Base-by-base conservation (phyloP, 257 asterid genomes). In the Gentiana macrophylla region DNA sequence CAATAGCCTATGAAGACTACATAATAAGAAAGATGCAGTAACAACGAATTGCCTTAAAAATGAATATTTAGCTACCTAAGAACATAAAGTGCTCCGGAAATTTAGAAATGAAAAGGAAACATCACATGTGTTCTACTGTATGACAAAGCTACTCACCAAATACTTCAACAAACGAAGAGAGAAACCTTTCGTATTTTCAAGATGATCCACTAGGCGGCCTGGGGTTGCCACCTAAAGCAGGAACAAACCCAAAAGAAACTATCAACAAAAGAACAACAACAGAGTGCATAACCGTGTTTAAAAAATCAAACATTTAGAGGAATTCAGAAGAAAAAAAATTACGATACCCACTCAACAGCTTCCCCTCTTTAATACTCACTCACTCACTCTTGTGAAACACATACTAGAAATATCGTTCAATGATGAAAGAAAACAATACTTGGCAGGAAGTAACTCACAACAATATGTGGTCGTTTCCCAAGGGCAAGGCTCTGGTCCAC, bases 171-270 rank as follows among this genome's bases (percentile, higher is more conserved):
- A 62, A 45, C 88, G 92, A 47, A 91, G 77, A 52, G 94, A 81
- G 81, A 91, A 87, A 37, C 96, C 95, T 68, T 83, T 87, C 33
- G 98, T 91, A 50, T 84, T 84, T 55, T 96, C 67, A 43, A 91
- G 94, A 79, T 91, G 98, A 79, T 91, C 95, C 34, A 84, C 61
- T 52, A 91, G 86, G 49, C 95, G 96, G 4, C 96, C 98, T 74
- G 98, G 98, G 7, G 98, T 87, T 63, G 96, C 98, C 62, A 88
- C 96, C 98, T 91, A 62, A 75, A 56, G n/a, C 61, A 12, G 41
- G 34, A 45, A 53, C 8, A 56, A 12, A 15, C 52, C 12, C 32
- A 13, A 64, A 37, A 46, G 59, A 4, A 32, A 43, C 5, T 43
- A 56, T 35, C 32, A 49, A 50, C 57, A 50, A 33, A 4, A 36